These are phyloP conservation scores for Ascochyta koolunga DNA, from an alignment of 2,329 filamentous ascomycete genomes.

Conservation along the genomic window DNA sequence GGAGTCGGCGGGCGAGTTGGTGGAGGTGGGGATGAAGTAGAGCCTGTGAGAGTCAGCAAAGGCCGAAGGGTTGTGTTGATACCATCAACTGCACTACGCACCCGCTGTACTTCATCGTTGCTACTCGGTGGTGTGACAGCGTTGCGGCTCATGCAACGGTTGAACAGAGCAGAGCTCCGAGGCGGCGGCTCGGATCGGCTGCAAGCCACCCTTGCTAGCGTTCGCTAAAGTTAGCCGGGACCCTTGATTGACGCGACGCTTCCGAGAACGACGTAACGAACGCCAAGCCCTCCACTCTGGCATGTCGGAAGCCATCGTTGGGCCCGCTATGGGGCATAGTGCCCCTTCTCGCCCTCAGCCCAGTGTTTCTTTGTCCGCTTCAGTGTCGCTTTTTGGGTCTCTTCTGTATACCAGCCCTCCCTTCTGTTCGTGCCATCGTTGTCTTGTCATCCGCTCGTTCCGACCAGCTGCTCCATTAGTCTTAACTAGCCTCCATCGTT, in stretches of 20 bases:
- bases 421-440: background rate
- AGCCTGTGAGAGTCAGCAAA: constrained; percentile 24
- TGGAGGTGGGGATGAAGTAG: constrained; percentile 41
- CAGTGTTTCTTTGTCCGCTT: background rate
- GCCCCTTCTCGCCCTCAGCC: constrained; percentile 6
- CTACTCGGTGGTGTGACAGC: background rate
- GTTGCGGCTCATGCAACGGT: background rate
- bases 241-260: constrained; percentile 8
- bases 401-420: background rate
- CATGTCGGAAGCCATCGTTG: constrained; percentile 12
- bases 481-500: background rate
- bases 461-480: constrained; percentile 1
- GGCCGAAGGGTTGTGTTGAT: background rate
- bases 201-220: constrained; percentile 16
- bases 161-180: background rate
- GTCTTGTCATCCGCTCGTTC: constrained; percentile 2
- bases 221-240: background rate
- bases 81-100: background rate
- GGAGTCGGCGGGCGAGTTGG: constrained; percentile 30
- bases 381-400: background rate
- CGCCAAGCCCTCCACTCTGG: constrained; percentile 11
- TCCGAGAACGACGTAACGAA: background rate
- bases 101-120: constrained; percentile 32
- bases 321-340: constrained; percentile 13
- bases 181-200: background rate